Conservation (phyloP, 345 rosid genomes). For the Eucalyptus brandiana region DNA sequence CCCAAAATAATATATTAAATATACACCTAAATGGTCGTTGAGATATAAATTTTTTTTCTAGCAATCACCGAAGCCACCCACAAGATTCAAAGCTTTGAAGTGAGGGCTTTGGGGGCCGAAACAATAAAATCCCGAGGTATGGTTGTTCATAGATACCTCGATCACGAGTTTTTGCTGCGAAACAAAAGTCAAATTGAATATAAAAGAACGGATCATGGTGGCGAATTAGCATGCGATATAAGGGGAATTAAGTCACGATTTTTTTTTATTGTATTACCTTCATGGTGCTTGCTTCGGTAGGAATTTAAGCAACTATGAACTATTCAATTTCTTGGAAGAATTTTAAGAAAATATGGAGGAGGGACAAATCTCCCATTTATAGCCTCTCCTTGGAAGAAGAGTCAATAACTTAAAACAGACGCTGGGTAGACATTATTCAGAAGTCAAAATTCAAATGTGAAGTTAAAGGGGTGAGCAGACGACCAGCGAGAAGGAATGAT, state of each 20-base stretch:
- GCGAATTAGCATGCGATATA: not conserved
- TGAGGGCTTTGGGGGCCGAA: not conserved
- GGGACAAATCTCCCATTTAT: not conserved
- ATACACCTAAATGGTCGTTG: not conserved
- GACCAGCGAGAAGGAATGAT: not conserved
- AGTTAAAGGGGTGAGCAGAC: not conserved
- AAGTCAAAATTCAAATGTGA: not conserved
- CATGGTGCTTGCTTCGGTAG: not conserved
- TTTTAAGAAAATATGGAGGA: not conserved
- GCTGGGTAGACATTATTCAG: not conserved
- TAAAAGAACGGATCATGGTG: not conserved
- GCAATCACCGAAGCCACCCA: not conserved
- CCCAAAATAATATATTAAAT: not conserved
- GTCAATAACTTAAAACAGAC: not conserved
- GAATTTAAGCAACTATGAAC: not conserved
- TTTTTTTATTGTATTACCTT: not conserved
- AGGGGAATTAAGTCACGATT: not conserved
- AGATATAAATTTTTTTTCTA: no score
- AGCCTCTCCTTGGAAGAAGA: not conserved
- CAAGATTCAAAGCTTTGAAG: not conserved
- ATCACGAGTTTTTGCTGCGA: not conserved
- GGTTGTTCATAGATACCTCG: not conserved
- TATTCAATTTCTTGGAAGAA: not conserved
- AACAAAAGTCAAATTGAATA: not conserved
- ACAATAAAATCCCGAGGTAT: not conserved